Base-by-base conservation (phyloP, 1,284 basidiomycete species). In the Lentinula novae-zelandiae region DNA sequence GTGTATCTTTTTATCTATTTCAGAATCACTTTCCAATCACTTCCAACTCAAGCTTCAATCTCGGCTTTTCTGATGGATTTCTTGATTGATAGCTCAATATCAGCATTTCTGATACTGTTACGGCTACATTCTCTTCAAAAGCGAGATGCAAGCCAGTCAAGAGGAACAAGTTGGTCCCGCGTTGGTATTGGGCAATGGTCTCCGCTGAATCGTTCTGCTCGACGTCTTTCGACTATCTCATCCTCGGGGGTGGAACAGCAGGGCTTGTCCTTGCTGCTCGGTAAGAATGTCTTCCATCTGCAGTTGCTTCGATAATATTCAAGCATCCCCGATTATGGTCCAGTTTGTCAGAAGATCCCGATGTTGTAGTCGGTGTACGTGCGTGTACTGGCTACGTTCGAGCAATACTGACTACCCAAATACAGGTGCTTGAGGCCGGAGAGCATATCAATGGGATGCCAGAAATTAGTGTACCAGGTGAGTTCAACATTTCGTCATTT, bases 201-300 rank as follows among this genome's bases (percentile, higher is more conserved):
- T 46, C 44, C 20, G 44, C 44, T 20, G 44, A 46, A 22, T 46
- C 44, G 3, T 58, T 58, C 38, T 34, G 46, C 8, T 51, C 58
- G 12, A 52, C 22, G 7, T 33, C 20, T 40, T 56, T 50, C 27
- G 61, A 62, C 46, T 58, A 48, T 48, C 49, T 62, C 8, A 58
- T 62, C 22, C n/a, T 57, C 3, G 61, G 61, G 34, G 61, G 61
- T 36, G 61, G 61, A 33, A 58, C 55, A 13, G 67, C 69, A 31
- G 70, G 70, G 3, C 55, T 69, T 20, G 64, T 65, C 12, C 62
- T 70, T 10, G 71, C 71, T 36, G 60, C 63, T n/a, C 63, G 57
- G 36, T 42, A 46, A 20, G n/a, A 20, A 8, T 17, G 44, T 7
- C 12, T 46, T n/a, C 15, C 20, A 20, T 58, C 39, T 12, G 13